Evolutionary conservation across 1,284 basidiomycete species (phyloP).

Genomic region (Fomitopsis pinicola): DNA sequence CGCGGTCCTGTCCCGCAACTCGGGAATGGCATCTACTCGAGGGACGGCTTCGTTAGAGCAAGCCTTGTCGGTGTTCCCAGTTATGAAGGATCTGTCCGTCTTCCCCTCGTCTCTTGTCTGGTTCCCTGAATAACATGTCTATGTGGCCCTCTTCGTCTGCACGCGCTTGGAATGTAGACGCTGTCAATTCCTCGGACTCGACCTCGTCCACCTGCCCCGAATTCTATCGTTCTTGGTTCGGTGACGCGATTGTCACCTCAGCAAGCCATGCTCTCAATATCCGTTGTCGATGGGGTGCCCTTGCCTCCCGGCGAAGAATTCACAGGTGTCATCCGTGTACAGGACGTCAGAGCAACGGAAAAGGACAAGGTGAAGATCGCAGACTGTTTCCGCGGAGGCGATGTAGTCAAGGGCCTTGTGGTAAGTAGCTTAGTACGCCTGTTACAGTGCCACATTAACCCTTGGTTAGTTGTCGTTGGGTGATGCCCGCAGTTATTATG

Average conservation of each 20-base stretch:
- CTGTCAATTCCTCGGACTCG: constrained; percentile 56
- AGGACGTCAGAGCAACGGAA: constrained; percentile 91
- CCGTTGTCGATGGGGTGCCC: constrained; percentile 88
- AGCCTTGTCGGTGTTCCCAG: constrained; percentile 67
- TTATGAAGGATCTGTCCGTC: constrained; percentile 66
- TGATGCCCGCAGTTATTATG: constrained; percentile 91
- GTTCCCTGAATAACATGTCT: constrained; percentile 19
- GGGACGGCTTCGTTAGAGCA: constrained; percentile 64
- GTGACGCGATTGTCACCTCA: constrained; percentile 84
- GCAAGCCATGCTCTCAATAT: constrained; percentile 86
- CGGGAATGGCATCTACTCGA: constrained; percentile 68
- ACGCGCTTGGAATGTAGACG: constrained; percentile 38
- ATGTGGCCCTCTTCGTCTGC: constrained; percentile 3
- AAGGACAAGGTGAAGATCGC: constrained; percentile 91
- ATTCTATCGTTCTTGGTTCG: constrained; percentile 72
- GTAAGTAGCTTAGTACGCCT: constrained; percentile 45
- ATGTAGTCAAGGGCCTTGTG: constrained; percentile 90
- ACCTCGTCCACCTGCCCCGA: constrained; percentile 66
- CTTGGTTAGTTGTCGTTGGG: constrained; percentile 77
- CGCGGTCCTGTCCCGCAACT: constrained; percentile 55
- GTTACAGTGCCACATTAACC: background rate
- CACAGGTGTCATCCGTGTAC: constrained; percentile 84
- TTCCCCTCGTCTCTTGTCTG: constrained; percentile 21
- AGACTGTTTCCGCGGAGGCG: constrained; percentile 94
- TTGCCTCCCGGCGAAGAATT: constrained; percentile 91